phyloP scores from a whole-genome alignment of 805 yeast species.

The Tetrapisispora taiwanensis region DNA sequence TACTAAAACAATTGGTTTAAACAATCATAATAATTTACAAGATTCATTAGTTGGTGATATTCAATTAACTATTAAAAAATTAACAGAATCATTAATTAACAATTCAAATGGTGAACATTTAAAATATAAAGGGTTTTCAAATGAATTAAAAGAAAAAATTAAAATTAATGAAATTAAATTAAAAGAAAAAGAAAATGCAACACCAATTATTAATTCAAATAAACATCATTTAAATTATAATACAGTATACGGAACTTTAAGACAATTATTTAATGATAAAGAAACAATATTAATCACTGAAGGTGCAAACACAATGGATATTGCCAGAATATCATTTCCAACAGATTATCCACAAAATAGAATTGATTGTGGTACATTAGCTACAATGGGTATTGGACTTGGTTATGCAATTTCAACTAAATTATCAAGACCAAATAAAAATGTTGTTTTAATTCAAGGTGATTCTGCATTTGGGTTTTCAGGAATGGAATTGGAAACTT shows the following conservation, averaged over 20 bases:
- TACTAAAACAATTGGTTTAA: slow-evolving; percentile 44
- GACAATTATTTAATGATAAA: slow-evolving; percentile 31
- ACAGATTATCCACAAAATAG: slow-evolving; percentile 42
- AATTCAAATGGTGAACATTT: neutral
- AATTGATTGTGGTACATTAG: slow-evolving; percentile 66
- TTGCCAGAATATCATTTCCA: slow-evolving; percentile 52
- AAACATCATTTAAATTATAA: slow-evolving; percentile 35
- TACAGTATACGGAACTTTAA: slow-evolving; percentile 41
- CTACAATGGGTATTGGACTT: slow-evolving; percentile 68
- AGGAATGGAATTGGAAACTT: slow-evolving; percentile 64
- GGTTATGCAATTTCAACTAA: slow-evolving; percentile 63
- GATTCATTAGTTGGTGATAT: slow-evolving; percentile 51
- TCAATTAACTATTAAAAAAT: slow-evolving; percentile 30
- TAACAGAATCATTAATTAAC: slow-evolving; percentile 21
- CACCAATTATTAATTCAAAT: neutral
- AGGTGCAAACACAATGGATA: slow-evolving; percentile 75
- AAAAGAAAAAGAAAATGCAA: slow-evolving; percentile 16
- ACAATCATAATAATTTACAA: slow-evolving; percentile 27
- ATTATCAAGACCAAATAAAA: slow-evolving; percentile 32
- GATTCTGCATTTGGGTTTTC: slow-evolving; percentile 74
- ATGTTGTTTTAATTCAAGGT: slow-evolving; percentile 55
- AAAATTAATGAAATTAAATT: slow-evolving; percentile 18
- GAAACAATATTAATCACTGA: slow-evolving; percentile 44
- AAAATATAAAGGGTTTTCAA: slow-evolving; percentile 10
- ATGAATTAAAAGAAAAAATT: slow-evolving; percentile 9